Evolutionary conservation across 2,329 filamentous ascomycete species (phyloP), one percentile per base, ranked within the genome.

Genomic region (Aspergillus ruber): DNA sequence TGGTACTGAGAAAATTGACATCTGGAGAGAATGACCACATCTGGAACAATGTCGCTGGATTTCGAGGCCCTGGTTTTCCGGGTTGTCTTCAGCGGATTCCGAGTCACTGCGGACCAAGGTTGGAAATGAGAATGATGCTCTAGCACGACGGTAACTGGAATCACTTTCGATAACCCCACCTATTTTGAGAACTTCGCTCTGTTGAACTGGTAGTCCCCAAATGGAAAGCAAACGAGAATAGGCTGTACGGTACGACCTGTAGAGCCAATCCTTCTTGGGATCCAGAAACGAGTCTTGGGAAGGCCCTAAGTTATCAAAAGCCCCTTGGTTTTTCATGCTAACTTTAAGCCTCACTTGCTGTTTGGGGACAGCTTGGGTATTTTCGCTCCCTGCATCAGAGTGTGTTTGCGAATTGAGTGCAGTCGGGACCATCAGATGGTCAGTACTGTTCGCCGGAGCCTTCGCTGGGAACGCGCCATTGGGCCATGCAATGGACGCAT

Each of bases 201-300:
- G 72, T 52, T 78, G 69, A 18, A 78, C 70, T 10, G 74, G 67
- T 9, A 84, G 55, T 10, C 74, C 74, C 81, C 81, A 84, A 7
- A 76, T 73, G n/a, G 74, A 75, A 4, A 84, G 70, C 47, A 81
- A 68, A 42, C 81, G 68, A 3, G 81, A 79, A 61, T 84, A 84
- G 40, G 74, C 69, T 44, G 70, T 65, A 38, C 79, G 74, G 67
- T 82, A 85, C 2, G 73, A 68, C 6, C 64, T 66, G 54, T 77
- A 78, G 39, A 77, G 66, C 53, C 62, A 64, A 17, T 73, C 70
- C 40, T 77, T 71, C 8, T 66, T 67, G 40, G 69, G 66, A 39
- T 81, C 73, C 5, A 83, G 64, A 17, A 83, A 63, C 10, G 76
- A 69, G 15, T 69, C 63, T 45, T 69, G 69, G 3, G 71, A 62